Percentiles rank a stretch among this genome's conserved stretches.
Conservation (phyloP, 768 basidiomycete genomes). For the Punctularia strigosozonata region DNA sequence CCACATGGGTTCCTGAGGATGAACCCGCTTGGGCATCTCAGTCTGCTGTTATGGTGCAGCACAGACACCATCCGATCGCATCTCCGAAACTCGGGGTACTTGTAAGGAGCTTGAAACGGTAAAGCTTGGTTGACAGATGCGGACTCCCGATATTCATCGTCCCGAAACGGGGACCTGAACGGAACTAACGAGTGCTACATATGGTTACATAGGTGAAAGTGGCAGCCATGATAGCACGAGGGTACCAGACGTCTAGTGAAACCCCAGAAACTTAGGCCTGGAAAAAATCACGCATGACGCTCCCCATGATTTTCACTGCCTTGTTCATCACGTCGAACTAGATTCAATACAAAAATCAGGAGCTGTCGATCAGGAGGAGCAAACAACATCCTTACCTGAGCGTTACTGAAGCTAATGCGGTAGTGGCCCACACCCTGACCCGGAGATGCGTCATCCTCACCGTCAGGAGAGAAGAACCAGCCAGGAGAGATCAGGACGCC, state of each 20-base stretch:
- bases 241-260: background rate
- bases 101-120: too few relatives aligned
- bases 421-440: constrained; percentile 32
- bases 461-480: constrained; percentile 30
- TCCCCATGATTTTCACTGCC: constrained; percentile 6
- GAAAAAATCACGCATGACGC: constrained; percentile 6
- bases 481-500: constrained; percentile 60
- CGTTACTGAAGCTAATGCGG: constrained; percentile 45
- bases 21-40: too few relatives aligned
- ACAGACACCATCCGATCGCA: too few relatives aligned
- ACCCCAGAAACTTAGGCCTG: constrained; percentile 1
- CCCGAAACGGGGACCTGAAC: too few relatives aligned
- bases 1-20: too few relatives aligned
- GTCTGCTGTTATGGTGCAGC: too few relatives aligned
- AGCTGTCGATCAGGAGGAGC: background rate
- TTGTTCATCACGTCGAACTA: constrained; percentile 10
- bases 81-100: too few relatives aligned
- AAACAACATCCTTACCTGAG: constrained; percentile 25
- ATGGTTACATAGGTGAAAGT: too few relatives aligned
- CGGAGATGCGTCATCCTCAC: constrained; percentile 9
- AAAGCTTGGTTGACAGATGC: too few relatives aligned
- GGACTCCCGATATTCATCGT: too few relatives aligned
- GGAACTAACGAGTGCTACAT: too few relatives aligned
- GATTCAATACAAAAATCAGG: background rate
- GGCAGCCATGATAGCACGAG: background rate